Conservation (phyloP, 805 yeast species). For the Monosporozyma solicola region DNA sequence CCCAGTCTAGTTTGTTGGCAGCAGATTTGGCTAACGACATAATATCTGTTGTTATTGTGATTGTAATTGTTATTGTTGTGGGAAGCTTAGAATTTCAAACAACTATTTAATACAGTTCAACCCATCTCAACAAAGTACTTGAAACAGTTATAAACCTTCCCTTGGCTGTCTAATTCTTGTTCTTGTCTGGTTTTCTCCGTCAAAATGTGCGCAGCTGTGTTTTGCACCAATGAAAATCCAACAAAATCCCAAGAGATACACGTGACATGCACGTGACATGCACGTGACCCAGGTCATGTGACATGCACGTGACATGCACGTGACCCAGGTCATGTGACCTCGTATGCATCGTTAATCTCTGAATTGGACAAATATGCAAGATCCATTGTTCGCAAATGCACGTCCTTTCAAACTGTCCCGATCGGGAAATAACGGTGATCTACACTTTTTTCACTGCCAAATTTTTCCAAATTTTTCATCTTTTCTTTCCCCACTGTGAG, state of each 20-base stretch:
- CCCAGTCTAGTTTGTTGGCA: conserved; percentile 90
- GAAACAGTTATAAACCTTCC: too few relatives aligned
- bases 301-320: too few relatives aligned
- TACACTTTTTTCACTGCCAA: neutral
- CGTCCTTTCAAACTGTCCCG: neutral
- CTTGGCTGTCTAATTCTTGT: too few relatives aligned
- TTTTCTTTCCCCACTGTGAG: too few relatives aligned
- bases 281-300: neutral
- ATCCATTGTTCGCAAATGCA: neutral
- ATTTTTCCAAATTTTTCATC: too few relatives aligned
- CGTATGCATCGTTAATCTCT: neutral
- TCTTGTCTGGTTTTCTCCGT: too few relatives aligned
- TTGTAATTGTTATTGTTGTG: neutral
- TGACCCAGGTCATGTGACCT: neutral
- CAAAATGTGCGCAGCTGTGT: too few relatives aligned
- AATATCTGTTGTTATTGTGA: neutral
- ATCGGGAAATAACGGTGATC: neutral
- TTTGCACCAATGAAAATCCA: neutral
- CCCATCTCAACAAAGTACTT: too few relatives aligned
- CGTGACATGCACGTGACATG: too few relatives aligned
- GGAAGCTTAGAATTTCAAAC: too few relatives aligned
- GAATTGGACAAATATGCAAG: neutral
- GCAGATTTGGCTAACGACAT: conserved; percentile 41
- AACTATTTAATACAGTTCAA: too few relatives aligned
- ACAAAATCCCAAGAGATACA: neutral